A percentile compares a stretch with the other conserved stretches of the same genome.
These are phyloP conservation scores for Rhodosporidiobolus odoratus DNA, from an alignment of 768 basidiomycete species.

Conservation along the genomic window DNA sequence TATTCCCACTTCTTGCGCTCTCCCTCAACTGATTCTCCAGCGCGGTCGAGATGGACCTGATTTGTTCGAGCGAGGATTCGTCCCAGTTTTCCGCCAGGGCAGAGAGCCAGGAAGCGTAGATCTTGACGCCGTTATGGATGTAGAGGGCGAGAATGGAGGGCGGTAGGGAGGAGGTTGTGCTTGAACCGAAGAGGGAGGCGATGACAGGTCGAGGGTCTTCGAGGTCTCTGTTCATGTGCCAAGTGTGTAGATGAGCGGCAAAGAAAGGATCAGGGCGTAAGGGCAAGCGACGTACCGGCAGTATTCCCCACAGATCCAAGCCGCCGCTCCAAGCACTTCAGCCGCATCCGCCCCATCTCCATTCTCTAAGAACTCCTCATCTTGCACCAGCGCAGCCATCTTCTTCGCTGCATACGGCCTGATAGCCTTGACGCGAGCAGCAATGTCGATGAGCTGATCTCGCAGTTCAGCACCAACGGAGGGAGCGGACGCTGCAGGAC, in stretches of 20 bases:
- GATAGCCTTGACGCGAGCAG: conserved; percentile 69
- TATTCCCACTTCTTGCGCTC: conserved; percentile 61
- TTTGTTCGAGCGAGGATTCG: conserved; percentile 61
- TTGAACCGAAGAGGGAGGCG: conserved; percentile 59
- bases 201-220: conserved; percentile 69
- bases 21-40: conserved; percentile 58
- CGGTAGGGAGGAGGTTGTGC: conserved; percentile 54
- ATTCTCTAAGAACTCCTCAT: conserved; percentile 61
- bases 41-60: conserved; percentile 61
- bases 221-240: conserved; percentile 71
- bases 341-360: conserved; percentile 49
- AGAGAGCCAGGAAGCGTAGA: conserved; percentile 79
- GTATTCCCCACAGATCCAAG: conserved; percentile 95
- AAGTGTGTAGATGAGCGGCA: conserved; percentile 11
- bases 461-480: conserved; percentile 66
- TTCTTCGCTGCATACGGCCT: conserved; percentile 75
- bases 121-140: conserved; percentile 74
- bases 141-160: conserved; percentile 70
- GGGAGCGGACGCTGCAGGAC: conserved; percentile 48
- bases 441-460: conserved; percentile 79
- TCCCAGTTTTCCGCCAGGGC: conserved; percentile 73
- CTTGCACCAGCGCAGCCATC: conserved; percentile 72
- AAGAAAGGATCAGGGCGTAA: background rate
- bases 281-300: conserved; percentile 56
- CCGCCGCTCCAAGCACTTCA: conserved; percentile 86